Conservation (phyloP, 306 rosid genomes). For the Benincasa hispida region DNA sequence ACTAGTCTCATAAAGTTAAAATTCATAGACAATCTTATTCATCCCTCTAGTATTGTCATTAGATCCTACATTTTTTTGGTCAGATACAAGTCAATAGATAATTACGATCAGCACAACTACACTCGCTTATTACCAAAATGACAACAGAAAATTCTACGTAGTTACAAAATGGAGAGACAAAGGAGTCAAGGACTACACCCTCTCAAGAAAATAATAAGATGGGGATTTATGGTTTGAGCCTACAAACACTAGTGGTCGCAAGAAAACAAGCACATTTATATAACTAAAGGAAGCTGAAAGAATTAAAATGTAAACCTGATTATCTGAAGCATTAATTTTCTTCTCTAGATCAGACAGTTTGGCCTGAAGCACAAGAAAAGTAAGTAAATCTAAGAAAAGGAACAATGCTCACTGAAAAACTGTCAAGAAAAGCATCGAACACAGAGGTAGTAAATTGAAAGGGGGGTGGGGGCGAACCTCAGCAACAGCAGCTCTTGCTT, state of each 20-base stretch:
- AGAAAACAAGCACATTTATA: neutral
- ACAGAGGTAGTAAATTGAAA: neutral
- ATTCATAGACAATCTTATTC: no score
- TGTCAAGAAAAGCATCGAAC: neutral
- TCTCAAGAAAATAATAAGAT: neutral
- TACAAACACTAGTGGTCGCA: neutral
- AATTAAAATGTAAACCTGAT: conserved; percentile 33
- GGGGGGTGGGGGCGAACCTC: conserved; percentile 38
- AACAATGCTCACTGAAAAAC: neutral
- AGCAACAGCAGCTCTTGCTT: conserved; percentile 70
- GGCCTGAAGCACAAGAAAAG: conserved; percentile 30
- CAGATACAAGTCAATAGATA: neutral
- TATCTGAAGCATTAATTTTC: conserved; percentile 29
- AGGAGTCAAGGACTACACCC: neutral
- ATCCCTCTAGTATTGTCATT: no score
- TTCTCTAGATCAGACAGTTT: conserved; percentile 53
- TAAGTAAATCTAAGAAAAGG: neutral
- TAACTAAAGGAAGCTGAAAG: neutral
- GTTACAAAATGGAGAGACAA: neutral
- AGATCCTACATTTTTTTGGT: neutral
- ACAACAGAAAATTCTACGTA: neutral
- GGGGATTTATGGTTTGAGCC: neutral
- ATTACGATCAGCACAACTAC: neutral
- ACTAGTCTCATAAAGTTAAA: no score
- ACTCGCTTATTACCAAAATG: neutral